Evolutionary conservation across 345 rosid genomes (phyloP).

Genomic region (Syzygium grande): DNA sequence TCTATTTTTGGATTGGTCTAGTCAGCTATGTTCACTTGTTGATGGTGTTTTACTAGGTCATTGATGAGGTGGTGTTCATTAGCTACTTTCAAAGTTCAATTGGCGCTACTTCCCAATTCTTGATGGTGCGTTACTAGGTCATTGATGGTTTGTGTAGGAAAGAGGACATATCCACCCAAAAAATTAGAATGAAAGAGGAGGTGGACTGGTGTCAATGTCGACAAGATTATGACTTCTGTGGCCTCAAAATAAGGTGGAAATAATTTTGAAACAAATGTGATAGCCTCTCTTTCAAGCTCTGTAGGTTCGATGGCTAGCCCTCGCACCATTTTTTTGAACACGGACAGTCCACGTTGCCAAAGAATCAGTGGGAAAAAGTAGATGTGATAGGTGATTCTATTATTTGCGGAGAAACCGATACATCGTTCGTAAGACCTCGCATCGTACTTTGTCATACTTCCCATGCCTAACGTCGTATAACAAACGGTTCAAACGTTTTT

Average conservation of each 20-base stretch:
- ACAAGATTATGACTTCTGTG: neutral
- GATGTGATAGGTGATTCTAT: neutral
- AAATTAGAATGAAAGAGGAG: neutral
- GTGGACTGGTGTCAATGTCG: neutral
- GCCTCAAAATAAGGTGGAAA: neutral
- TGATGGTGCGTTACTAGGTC: too few relatives aligned
- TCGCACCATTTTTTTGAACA: neutral
- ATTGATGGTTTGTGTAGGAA: neutral
- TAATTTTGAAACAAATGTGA: neutral
- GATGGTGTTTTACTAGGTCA: neutral
- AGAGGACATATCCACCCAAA: neutral
- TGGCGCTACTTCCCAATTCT: neutral
- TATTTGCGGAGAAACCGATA: neutral
- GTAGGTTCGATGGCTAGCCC: neutral
- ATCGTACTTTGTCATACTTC: neutral
- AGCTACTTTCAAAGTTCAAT: neutral
- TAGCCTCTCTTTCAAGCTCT: neutral
- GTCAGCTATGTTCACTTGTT: neutral
- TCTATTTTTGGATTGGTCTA: neutral
- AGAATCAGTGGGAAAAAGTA: neutral
- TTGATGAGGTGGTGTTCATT: neutral
- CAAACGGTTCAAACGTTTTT: neutral
- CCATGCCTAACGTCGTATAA: neutral
- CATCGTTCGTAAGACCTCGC: neutral
- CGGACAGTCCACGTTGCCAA: neutral